Base-by-base conservation (phyloP, 1,284 basidiomycete species). In the Ustilago curta region DNA sequence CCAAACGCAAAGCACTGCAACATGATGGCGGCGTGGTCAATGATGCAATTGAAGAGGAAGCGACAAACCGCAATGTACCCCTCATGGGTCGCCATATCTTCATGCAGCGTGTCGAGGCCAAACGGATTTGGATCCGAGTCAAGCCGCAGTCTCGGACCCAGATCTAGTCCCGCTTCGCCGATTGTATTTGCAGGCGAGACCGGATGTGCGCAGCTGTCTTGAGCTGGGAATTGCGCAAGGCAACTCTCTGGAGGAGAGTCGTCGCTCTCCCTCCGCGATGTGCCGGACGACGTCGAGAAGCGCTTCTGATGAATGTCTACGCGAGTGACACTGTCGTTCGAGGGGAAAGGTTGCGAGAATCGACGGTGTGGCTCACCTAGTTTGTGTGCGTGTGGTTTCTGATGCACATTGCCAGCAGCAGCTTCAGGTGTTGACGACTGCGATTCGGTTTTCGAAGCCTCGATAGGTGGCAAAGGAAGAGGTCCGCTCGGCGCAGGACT, bases 11-110 rank as follows among this genome's bases (percentile, higher is more conserved):
- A 49, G 40, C 61, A 58, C 39, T 69, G 70, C 4, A 73, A 25
- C 40, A 57, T 58, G 8, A 73, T 43, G 19, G 59, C 53, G 6
- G 54, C 42, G 18, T 73, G 70, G 40, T 73, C 70, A 42, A 69
- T 61, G 48, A 69, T 50, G 55, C 70, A 73, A 18, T 69, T 63
- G 61, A 69, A 63, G 0, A 73, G 58, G 27, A 73, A 73, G 12
- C 57, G 43, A 21, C 70, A 69, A 8, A 73, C 53, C 2, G 65
- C 59, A 8, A 37, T 29, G 40, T 73, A 69, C 18, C 65, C 65
- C n/a, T 69, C 70, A 40, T 59, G 42, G 6, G 48, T 57, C 3
- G 54, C 57, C 3, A 73, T 35, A 2, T 59, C 61, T 8, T 61
- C 62, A n/a, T 70, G 68, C 23, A 65, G 27, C 0, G 39, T 50